phyloP scores from a whole-genome alignment of 257 asterid genomes.

The Fraxinus cuspidata region DNA sequence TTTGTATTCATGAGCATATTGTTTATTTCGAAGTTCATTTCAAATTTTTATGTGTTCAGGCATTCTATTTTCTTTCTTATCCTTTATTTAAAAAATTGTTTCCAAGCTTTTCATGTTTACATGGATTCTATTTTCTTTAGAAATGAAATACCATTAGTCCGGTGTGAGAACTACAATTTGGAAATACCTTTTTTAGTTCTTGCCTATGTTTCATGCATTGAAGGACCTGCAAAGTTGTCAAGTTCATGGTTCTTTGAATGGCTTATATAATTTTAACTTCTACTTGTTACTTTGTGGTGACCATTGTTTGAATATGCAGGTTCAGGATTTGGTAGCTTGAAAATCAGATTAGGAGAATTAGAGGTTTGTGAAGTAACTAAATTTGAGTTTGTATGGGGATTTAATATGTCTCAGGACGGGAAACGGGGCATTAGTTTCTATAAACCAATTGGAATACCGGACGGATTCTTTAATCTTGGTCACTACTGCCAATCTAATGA shows the following conservation, averaged over 20 bases:
- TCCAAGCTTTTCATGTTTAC: neutral
- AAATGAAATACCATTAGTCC: neutral
- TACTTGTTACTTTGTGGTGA: conserved; percentile 22
- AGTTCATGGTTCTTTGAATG: neutral
- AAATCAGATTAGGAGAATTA: conserved; percentile 67
- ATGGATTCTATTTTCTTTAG: neutral
- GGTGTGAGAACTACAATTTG: neutral
- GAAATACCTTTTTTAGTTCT: neutral
- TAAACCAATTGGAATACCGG: conserved; percentile 64
- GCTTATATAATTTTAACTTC: conserved; percentile 8
- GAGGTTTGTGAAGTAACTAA: conserved; percentile 66
- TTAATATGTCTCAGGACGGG: conserved; percentile 49
- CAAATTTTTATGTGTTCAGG: neutral
- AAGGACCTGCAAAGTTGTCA: neutral
- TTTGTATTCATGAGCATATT: neutral
- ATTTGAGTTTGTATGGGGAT: conserved; percentile 68
- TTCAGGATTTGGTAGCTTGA: conserved; percentile 65
- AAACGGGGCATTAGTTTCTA: conserved; percentile 69
- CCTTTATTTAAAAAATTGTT: neutral
- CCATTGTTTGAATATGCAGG: conserved; percentile 38
- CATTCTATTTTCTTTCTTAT: neutral
- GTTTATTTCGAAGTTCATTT: neutral
- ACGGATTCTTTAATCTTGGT: conserved; percentile 74
- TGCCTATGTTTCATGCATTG: neutral
- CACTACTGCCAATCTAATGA: conserved; percentile 73